Evolutionary conservation across 352 stramenopile genomes (phyloP).

Genomic region (Globisporangium mamillatum): DNA sequence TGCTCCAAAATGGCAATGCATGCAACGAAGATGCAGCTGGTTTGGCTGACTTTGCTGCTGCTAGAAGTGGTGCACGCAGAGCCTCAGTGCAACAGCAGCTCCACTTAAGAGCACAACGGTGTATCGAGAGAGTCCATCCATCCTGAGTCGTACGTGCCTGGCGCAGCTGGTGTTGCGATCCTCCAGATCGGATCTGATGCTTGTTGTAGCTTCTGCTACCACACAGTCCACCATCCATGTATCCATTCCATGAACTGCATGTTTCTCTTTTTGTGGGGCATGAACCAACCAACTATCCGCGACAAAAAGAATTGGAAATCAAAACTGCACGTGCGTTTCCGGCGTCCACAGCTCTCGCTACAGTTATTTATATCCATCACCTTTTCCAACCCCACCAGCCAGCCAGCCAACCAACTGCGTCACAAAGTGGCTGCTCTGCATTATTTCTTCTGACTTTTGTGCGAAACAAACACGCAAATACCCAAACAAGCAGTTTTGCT

Average conservation of each 20-base stretch:
- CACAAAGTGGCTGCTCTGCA: not conserved
- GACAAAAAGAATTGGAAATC: not conserved
- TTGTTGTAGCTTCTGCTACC: not conserved
- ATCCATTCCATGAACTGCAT: not conserved
- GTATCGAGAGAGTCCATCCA: not conserved
- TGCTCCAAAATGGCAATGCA: not conserved
- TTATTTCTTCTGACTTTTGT: conserved; percentile 1
- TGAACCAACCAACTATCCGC: not conserved
- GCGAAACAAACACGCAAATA: conserved; percentile 4
- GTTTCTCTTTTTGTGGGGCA: not conserved
- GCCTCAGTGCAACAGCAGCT: not conserved
- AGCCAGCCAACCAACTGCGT: not conserved
- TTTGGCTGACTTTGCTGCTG: not conserved
- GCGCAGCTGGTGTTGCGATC: not conserved
- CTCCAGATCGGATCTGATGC: not conserved
- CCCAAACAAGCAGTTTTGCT: conserved; percentile 3
- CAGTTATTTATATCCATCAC: conserved; percentile 7
- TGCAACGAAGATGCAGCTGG: not conserved
- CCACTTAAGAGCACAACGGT: not conserved
- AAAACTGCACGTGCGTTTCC: conserved; percentile 7
- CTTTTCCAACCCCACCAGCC: not conserved
- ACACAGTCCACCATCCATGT: not conserved
- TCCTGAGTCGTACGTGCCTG: not conserved
- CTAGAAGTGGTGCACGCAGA: not conserved
- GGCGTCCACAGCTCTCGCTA: not conserved